A percentile compares a stretch with the other conserved stretches of the same genome.
These are phyloP conservation scores for Cercospora sp. DNA, from an alignment of 2,329 filamentous ascomycete genomes.

Conservation along the genomic window DNA sequence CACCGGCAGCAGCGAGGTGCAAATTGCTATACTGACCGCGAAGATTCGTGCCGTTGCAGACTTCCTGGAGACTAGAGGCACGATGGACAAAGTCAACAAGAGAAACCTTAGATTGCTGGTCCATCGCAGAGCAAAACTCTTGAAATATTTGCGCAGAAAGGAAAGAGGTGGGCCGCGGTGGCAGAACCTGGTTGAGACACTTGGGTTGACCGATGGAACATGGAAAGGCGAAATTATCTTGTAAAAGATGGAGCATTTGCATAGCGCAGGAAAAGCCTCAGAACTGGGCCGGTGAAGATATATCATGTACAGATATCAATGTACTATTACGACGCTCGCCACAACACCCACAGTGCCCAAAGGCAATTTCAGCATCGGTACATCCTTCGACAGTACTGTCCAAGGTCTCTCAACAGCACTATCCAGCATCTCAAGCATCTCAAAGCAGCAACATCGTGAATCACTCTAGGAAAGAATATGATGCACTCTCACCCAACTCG, in stretches of 20 bases:
- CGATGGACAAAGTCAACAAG: slow-evolving; percentile 93
- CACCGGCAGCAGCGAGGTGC: slow-evolving; percentile 95
- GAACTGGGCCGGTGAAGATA: background rate
- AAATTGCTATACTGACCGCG: slow-evolving; percentile 89
- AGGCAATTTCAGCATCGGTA: background rate
- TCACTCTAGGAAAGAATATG: background rate
- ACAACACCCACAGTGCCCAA: background rate
- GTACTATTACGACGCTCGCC: slow-evolving; percentile 8
- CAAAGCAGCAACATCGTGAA: background rate
- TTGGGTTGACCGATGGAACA: slow-evolving; percentile 83
- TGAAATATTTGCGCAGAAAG: slow-evolving; percentile 83
- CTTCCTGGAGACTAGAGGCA: slow-evolving; percentile 67
- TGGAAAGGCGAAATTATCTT: slow-evolving; percentile 88
- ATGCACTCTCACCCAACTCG: background rate
- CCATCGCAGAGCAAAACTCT: slow-evolving; percentile 83
- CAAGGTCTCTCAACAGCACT: background rate
- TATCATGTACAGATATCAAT: slow-evolving; percentile 14
- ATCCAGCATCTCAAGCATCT: background rate
- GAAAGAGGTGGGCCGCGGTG: slow-evolving; percentile 90
- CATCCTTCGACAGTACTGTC: background rate
- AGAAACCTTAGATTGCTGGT: slow-evolving; percentile 81
- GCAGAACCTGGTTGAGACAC: slow-evolving; percentile 77
- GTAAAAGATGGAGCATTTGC: slow-evolving; percentile 39
- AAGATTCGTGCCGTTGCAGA: slow-evolving; percentile 84
- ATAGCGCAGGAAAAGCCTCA: background rate